A percentile compares a stretch with the other conserved stretches of the same genome.
Conservation (phyloP, 2,329 filamentous ascomycete genomes). For the Thelonectria rubi region DNA sequence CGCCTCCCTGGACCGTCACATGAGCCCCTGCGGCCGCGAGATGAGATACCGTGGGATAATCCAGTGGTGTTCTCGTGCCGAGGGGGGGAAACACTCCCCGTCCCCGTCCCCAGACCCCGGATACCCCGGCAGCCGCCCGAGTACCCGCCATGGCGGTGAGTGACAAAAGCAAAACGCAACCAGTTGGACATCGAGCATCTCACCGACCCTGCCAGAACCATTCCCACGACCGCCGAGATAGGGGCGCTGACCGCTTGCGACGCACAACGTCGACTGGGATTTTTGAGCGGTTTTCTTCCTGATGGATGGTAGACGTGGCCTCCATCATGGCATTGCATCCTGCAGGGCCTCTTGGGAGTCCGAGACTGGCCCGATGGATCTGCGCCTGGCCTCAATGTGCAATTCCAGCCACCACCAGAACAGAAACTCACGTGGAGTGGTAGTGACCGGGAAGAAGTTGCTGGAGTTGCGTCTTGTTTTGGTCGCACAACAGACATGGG, state of each 20-base stretch:
- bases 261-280: slow-evolving; percentile 26
- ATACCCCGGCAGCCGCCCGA: slow-evolving; percentile 34
- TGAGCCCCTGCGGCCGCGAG: slow-evolving; percentile 39
- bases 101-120: slow-evolving; percentile 31
- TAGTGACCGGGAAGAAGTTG: not conserved
- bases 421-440: slow-evolving; percentile 5
- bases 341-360: slow-evolving; percentile 24
- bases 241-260: slow-evolving; percentile 31
- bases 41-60: slow-evolving; percentile 33
- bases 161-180: slow-evolving; percentile 34
- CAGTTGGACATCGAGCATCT: slow-evolving; percentile 26
- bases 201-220: slow-evolving; percentile 33
- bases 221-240: slow-evolving; percentile 32
- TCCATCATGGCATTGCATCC: slow-evolving; percentile 19
- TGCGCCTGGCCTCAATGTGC: slow-evolving; percentile 17
- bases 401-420: slow-evolving; percentile 2
- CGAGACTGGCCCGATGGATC: slow-evolving; percentile 20
- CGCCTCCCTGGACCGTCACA: slow-evolving; percentile 37
- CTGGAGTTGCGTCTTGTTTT: slow-evolving; percentile 4
- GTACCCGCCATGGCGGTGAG: slow-evolving; percentile 40
- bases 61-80: slow-evolving; percentile 20
- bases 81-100: slow-evolving; percentile 15
- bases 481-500: slow-evolving; percentile 8
- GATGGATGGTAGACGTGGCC: slow-evolving; percentile 25
- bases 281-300: slow-evolving; percentile 7